A percentile compares a stretch with the other conserved stretches of the same genome.
These are phyloP conservation scores for Ganoderma lingzhi DNA, from an alignment of 1,284 basidiomycete species.

Conservation along the genomic window DNA sequence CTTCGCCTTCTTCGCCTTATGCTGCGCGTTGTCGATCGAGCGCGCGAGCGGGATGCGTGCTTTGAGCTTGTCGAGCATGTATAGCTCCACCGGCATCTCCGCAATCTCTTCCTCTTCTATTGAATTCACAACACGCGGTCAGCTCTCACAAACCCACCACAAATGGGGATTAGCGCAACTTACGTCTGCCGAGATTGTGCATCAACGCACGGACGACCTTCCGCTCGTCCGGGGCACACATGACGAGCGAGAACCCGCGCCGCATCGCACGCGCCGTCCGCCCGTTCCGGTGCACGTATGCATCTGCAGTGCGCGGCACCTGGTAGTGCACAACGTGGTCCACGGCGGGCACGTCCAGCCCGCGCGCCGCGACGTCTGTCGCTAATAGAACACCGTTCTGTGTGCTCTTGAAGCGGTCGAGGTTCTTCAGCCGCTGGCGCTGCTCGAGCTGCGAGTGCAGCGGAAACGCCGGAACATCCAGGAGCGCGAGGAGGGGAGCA, in stretches of 20 bases:
- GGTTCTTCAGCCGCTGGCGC: slow-evolving; percentile 94
- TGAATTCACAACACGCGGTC: background rate
- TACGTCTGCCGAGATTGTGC: slow-evolving; percentile 77
- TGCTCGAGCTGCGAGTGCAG: slow-evolving; percentile 97
- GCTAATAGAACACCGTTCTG: slow-evolving; percentile 83
- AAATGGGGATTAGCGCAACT: slow-evolving; percentile 18
- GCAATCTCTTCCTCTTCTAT: slow-evolving; percentile 76
- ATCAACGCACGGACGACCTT: slow-evolving; percentile 78
- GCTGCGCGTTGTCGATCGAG: slow-evolving; percentile 85
- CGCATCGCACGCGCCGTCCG: slow-evolving; percentile 81
- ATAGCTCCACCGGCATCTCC: slow-evolving; percentile 84
- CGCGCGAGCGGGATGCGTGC: slow-evolving; percentile 86
- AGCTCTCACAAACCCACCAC: background rate
- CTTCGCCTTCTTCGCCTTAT: slow-evolving; percentile 85
- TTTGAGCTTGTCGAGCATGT: slow-evolving; percentile 87
- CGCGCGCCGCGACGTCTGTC: slow-evolving; percentile 81
- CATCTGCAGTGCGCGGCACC: slow-evolving; percentile 75
- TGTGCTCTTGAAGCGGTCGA: slow-evolving; percentile 90
- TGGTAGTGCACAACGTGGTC: slow-evolving; percentile 87
- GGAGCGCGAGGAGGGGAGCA: slow-evolving; percentile 87
- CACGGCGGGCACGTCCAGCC: slow-evolving; percentile 77
- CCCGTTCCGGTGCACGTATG: slow-evolving; percentile 80
- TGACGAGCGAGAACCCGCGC: slow-evolving; percentile 89
- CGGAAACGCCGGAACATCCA: slow-evolving; percentile 83
- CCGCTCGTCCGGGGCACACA: slow-evolving; percentile 92